Evolutionary conservation across 495 filamentous ascomycete species (phyloP), one percentile per base, ranked within the genome.

Genomic region (Talaromyces liani): DNA sequence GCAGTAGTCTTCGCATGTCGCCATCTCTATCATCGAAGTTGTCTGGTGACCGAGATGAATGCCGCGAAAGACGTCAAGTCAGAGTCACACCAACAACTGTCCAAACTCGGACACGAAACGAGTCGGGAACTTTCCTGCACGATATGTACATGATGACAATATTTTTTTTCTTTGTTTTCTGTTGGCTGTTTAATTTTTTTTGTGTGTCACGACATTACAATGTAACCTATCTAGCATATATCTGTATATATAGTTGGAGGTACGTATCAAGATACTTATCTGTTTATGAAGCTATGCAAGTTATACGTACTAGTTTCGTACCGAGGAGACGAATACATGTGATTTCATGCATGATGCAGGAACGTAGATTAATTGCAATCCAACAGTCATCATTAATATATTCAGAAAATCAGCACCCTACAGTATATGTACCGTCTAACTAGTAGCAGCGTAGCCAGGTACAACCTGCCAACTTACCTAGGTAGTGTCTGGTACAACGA

Each of bases 1-100:
- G 68, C 77, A 12, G 73, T 84, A 14, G 76, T 84, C 1, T 84
- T 84, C 66, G 76, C 81, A n/a, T 84, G 82, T 68, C 75, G 82
- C 65, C 82, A 84, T 68, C 67, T 83, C 58, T 84, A 78, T 65
- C 82, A 84, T 67, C 79, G 77, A 20, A 71, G 70, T 25, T 84
- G 82, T 67, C 69, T 83, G 61, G 57, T 77, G 64, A 68, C 76
- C 9, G 60, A 69, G 45, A 25, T 31, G 57, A 18, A 10, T 20
- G 20, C 31, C 14, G 59, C 22, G 14, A 47, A 36, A 31, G 41
- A 25, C 16, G 56, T 18, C 18, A 3, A 65, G 67, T 41, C 54
- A 65, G 25, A 63, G 56, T 56, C 58, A 57, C 24, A 29, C 14
- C 53, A 56, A n/a, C 68, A 66, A 27, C 66, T 71, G 36, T 64